Evolutionary conservation across 1,284 basidiomycete species (phyloP).

Genomic region (Meripilus lineatus): DNA sequence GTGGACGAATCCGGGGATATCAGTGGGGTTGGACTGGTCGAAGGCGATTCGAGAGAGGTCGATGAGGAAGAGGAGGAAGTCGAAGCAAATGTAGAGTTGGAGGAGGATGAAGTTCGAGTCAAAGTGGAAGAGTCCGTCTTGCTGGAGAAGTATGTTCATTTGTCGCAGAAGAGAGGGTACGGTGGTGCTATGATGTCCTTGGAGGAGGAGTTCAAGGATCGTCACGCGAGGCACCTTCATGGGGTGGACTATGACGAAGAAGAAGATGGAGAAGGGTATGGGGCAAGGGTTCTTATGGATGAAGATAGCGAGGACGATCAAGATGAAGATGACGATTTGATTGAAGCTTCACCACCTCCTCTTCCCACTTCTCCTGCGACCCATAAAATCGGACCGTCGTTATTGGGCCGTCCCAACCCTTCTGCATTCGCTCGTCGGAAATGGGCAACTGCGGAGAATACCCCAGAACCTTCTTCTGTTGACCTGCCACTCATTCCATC

Average conservation of each 20-base stretch:
- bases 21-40: too few species aligned
- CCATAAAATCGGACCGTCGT: slow-evolving; percentile 17
- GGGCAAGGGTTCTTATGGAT: slow-evolving; percentile 5
- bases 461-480: slow-evolving; percentile 10
- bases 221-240: slow-evolving; percentile 5
- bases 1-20: too few species aligned
- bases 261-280: slow-evolving; percentile 15
- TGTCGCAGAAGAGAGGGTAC: too few species aligned
- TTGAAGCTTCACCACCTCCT: slow-evolving; percentile 14
- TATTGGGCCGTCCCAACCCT: slow-evolving; percentile 28
- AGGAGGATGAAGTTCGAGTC: too few species aligned
- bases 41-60: too few species aligned
- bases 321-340: slow-evolving; percentile 17
- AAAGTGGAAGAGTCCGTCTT: too few species aligned
- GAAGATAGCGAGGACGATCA: slow-evolving; percentile 17
- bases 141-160: too few species aligned
- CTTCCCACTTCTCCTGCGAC: slow-evolving; percentile 12
- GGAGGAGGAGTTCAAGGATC: slow-evolving; percentile 8
- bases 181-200: too few species aligned
- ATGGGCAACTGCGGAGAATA: slow-evolving; percentile 22
- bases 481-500: slow-evolving; percentile 1
- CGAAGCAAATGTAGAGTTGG: too few species aligned
- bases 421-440: slow-evolving; percentile 31
- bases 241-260: slow-evolving; percentile 15
- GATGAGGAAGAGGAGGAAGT: too few species aligned